Base-by-base conservation (phyloP, 2,329 filamentous ascomycete species). In the Verticillium longisporum region DNA sequence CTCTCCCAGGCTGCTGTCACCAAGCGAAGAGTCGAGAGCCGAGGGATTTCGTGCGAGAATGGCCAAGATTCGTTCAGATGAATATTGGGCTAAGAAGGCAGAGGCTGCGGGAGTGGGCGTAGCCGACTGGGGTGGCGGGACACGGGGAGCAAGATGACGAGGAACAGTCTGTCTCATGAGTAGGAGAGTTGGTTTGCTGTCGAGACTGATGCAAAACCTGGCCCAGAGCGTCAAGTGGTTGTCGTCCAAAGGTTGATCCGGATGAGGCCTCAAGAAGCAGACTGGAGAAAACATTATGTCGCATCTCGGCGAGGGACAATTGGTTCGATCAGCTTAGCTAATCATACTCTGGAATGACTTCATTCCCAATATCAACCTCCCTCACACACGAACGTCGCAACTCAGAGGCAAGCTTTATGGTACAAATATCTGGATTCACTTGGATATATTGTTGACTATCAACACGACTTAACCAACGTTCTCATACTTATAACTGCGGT, bases 51-150 rank as follows among this genome's bases (percentile, higher is more conserved):
- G 15, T 10, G 37, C 26, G 6, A 18, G 37, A 31, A 58, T 58
- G 56, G 7, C 37, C 18, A 33, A 10, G 21, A 11, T 58, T 13
- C 21, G 26, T 18, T 34, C 21, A n/a, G 56, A 58, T 33, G 38
- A 50, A n/a, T 58, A 58, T 26, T 58, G 56, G 56, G 21, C 33
- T 37, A 18, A 50, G 26, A 58, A 58, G 56, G 56, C 56, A 6
- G 18, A n/a, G 6, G 10, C 55, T 34, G 55, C 15, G 9, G 56
- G 37, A 31, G 26, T 2, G 4, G 56, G 37, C n/a, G 50, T 58
- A 26, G 32, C 14, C 14, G 56, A 58, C 14, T 58, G 37, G 37
- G 37, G 26, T 7, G 56, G 38, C 9, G 26, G 37, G 26, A 50
- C 45, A 3, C 45, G 45, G 13, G 45, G 21, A 15, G 32, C 32